A percentile compares a stretch with the other conserved stretches of the same genome.
Conservation (phyloP, 768 basidiomycete genomes). For the Roridomyces roridus region DNA sequence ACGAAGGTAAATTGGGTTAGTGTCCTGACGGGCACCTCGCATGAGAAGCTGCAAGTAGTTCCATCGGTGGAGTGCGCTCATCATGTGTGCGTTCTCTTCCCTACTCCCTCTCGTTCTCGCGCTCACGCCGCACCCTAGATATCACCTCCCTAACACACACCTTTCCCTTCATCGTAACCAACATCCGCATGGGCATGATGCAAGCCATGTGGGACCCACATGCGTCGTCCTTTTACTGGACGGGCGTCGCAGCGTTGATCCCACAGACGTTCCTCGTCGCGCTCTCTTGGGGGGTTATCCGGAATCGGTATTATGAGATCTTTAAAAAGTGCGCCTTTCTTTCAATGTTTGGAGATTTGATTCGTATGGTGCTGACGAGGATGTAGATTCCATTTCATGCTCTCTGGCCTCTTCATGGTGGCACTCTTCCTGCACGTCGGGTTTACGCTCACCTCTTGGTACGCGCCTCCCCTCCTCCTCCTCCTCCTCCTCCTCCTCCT, state of each 20-base stretch:
- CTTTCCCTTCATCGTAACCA: conserved; percentile 39
- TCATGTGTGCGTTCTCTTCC: conserved; percentile 36
- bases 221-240: conserved; percentile 34
- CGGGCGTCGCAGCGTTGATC: conserved; percentile 38
- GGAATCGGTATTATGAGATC: conserved; percentile 38
- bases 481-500: not conserved
- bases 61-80: conserved; percentile 39
- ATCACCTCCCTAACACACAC: conserved; percentile 41
- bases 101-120: not conserved
- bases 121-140: conserved; percentile 19
- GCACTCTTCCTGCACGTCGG: conserved; percentile 40
- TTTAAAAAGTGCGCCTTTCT: conserved; percentile 37
- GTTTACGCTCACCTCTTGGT: conserved; percentile 37
- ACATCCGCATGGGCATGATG: conserved; percentile 33
- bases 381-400: conserved; percentile 34
- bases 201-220: conserved; percentile 9
- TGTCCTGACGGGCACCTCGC: conserved; percentile 36
- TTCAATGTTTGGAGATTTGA: too few relatives aligned
- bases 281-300: conserved; percentile 37
- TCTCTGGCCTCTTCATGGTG: conserved; percentile 38
- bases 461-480: not conserved
- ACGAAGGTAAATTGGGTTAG: conserved; percentile 42
- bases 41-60: conserved; percentile 45
- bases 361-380: not conserved
- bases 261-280: conserved; percentile 39